Conservation (phyloP, 352 stramenopile species). For the Globisporangium uncinulatum region DNA sequence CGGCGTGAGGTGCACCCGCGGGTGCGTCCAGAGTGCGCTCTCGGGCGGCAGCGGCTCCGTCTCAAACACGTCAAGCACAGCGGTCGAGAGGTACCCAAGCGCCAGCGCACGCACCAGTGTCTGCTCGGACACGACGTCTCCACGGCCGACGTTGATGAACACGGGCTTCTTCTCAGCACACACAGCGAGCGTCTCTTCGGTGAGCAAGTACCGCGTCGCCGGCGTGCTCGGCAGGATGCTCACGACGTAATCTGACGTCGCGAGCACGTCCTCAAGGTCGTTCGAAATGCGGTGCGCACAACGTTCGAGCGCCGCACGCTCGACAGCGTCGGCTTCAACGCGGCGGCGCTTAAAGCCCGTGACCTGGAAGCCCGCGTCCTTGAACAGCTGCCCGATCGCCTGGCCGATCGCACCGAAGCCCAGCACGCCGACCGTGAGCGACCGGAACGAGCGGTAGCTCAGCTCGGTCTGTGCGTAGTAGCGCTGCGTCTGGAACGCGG, state of each 20-base stretch:
- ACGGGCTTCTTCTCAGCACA: slow-evolving; percentile 50
- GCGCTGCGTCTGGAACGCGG: slow-evolving; percentile 22
- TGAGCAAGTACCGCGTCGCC: slow-evolving; percentile 60
- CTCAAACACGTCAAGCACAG: slow-evolving; percentile 62
- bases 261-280: slow-evolving; percentile 41
- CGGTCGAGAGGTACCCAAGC: slow-evolving; percentile 43
- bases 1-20: slow-evolving; percentile 65
- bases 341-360: slow-evolving; percentile 62
- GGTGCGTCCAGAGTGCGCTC: slow-evolving; percentile 63
- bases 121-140: slow-evolving; percentile 71
- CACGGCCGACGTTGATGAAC: slow-evolving; percentile 85
- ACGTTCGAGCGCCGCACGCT: slow-evolving; percentile 7
- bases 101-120: slow-evolving; percentile 69
- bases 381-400: slow-evolving; percentile 45
- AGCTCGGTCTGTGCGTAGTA: slow-evolving; percentile 30
- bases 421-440: slow-evolving; percentile 51
- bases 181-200: slow-evolving; percentile 30
- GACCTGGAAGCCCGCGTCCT: slow-evolving; percentile 49
- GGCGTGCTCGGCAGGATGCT: slow-evolving; percentile 78
- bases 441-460: slow-evolving; percentile 30
- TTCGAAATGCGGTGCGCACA: slow-evolving; percentile 38
- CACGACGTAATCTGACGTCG: slow-evolving; percentile 70
- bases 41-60: slow-evolving; percentile 34
- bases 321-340: slow-evolving; percentile 10
- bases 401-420: slow-evolving; percentile 58